Base-by-base conservation (phyloP, 2,329 filamentous ascomycete species). In the Talaromyces sp. region DNA sequence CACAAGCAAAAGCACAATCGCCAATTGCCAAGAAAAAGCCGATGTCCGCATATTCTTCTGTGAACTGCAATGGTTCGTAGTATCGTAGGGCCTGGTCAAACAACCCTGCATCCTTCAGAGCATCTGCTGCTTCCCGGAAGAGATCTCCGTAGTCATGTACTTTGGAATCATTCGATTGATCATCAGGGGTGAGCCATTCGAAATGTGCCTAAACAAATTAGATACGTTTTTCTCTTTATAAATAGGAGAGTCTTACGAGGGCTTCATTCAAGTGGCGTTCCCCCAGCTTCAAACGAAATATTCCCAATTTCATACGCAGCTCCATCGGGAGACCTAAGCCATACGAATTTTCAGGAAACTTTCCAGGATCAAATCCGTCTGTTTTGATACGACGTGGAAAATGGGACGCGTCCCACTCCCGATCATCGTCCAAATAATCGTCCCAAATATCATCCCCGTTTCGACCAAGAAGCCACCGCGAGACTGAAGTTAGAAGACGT, bases 331-430 rank as follows among this genome's bases (percentile, higher is more conserved):
- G 78, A 1, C 87, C 86, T 43, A 82, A 74, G 0, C 91, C 92
- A 71, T 96, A 96, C 0, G 82, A 78, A 6, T 81, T 78, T 4
- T 76, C 69, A 1, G 82, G 78, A 70, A 85, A 85, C 51, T 74
- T 75, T 3, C 77, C 81, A 4, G 81, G 78, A 9, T 80, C 74
- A 70, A 89, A 96, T 1, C 83, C 83, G 2, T 83, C 73, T 5
- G 90, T 82, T 60, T 82, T 75, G 1, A 79, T 73, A 60, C 93
- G 86, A 63, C 95, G 80, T 13, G 84, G 87, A 21, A 82, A 80
- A 69, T 91, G 85, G 51, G 87, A 83, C 5, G 84, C 75, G 71
- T 99, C 95, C 86, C 92, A 99, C 75, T 99, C 95, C 60, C 92
- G 84, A 72, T 96, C 92, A 70, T 97, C 91, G 5, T 83, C 79